Evolutionary conservation across 2,329 filamentous ascomycete genomes (phyloP).

Genomic region (Huntiella abstrusa): DNA sequence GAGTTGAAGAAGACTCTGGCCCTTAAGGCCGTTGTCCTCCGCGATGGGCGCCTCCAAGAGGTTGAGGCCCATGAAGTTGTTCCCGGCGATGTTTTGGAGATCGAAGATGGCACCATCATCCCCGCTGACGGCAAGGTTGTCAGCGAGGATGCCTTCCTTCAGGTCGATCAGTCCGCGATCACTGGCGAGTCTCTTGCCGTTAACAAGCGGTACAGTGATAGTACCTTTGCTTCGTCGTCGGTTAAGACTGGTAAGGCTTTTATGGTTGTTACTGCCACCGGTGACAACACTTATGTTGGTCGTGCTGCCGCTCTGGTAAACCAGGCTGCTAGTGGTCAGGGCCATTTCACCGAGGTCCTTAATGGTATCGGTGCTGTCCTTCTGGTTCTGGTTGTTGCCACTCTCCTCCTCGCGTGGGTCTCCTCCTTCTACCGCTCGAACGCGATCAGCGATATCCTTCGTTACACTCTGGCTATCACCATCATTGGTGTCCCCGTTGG

Average conservation of each 20-base stretch:
- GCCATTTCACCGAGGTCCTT: slow-evolving; percentile 40
- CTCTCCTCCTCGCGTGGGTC: slow-evolving; percentile 68
- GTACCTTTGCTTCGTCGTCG: slow-evolving; percentile 67
- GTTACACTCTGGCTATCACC: slow-evolving; percentile 74
- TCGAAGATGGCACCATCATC: slow-evolving; percentile 78
- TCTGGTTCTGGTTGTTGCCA: slow-evolving; percentile 61
- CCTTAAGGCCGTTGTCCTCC: slow-evolving; percentile 70
- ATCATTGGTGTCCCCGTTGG: slow-evolving; percentile 86
- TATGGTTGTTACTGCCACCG: slow-evolving; percentile 64
- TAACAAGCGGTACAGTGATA: slow-evolving; percentile 68
- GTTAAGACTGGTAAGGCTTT: slow-evolving; percentile 83
- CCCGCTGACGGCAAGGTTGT: slow-evolving; percentile 76
- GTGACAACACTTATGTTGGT: slow-evolving; percentile 81
- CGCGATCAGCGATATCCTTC: slow-evolving; percentile 56
- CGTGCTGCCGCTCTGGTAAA: slow-evolving; percentile 73
- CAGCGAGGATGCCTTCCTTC: slow-evolving; percentile 57
- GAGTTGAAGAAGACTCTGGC: slow-evolving; percentile 82
- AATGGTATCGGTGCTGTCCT: slow-evolving; percentile 72
- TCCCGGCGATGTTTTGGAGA: slow-evolving; percentile 72
- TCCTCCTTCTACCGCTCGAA: slow-evolving; percentile 79
- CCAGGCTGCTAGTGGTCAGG: slow-evolving; percentile 40
- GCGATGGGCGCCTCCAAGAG: slow-evolving; percentile 58
- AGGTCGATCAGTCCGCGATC: slow-evolving; percentile 31
- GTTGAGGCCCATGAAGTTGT: slow-evolving; percentile 70
- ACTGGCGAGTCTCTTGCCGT: slow-evolving; percentile 84